Evolutionary conservation across 805 yeast species (phyloP).

Genomic region (Cyberlindnera petersonii): DNA sequence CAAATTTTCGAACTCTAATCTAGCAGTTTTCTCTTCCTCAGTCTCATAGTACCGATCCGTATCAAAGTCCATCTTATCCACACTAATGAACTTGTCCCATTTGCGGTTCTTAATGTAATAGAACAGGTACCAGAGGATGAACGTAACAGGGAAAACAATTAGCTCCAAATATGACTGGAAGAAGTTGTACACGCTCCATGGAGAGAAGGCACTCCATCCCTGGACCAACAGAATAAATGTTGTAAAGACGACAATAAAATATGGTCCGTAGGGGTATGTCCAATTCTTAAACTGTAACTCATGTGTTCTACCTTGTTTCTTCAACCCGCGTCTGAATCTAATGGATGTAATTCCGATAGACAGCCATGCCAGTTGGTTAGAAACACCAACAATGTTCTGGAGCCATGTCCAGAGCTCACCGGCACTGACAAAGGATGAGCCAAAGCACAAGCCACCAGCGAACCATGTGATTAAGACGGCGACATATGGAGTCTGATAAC

Average conservation of each 20-base stretch:
- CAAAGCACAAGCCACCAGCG: slow-evolving; percentile 56
- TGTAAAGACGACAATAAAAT: slow-evolving; percentile 40
- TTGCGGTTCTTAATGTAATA: slow-evolving; percentile 25
- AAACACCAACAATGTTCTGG: slow-evolving; percentile 49
- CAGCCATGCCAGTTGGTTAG: slow-evolving; percentile 50
- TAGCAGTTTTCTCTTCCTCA: slow-evolving; percentile 37
- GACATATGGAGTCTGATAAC: slow-evolving; percentile 45
- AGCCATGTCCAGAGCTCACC: slow-evolving; percentile 53
- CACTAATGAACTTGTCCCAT: slow-evolving; percentile 37
- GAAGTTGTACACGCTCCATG: slow-evolving; percentile 40
- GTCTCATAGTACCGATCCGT: slow-evolving; percentile 48
- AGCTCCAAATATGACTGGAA: slow-evolving; percentile 45
- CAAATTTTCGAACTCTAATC: slow-evolving; percentile 23
- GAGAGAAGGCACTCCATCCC: slow-evolving; percentile 49
- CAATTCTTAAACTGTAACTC: slow-evolving; percentile 42
- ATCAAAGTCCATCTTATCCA: slow-evolving; percentile 50
- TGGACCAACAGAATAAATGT: slow-evolving; percentile 45
- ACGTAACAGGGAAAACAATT: slow-evolving; percentile 43
- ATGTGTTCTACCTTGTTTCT: slow-evolving; percentile 39
- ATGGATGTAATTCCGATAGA: slow-evolving; percentile 46
- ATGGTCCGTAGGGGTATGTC: slow-evolving; percentile 52
- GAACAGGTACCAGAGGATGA: slow-evolving; percentile 38
- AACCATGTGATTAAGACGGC: slow-evolving; percentile 49
- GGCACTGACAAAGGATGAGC: slow-evolving; percentile 51
- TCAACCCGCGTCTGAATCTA: slow-evolving; percentile 45